phyloP scores from a whole-genome alignment of 2,329 filamentous ascomycete genomes.

The Fusarium buharicum region DNA sequence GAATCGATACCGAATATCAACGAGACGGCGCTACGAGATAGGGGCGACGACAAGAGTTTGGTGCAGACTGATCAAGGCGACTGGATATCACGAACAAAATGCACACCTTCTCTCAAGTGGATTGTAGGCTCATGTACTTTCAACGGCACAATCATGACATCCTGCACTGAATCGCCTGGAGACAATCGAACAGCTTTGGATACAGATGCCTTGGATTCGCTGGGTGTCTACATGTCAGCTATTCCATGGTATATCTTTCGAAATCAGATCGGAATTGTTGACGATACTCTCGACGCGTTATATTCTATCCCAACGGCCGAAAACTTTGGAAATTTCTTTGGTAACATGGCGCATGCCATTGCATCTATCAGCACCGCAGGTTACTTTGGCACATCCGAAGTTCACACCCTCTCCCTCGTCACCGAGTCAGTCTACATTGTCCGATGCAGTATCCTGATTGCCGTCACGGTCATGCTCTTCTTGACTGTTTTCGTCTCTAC shows the following conservation, averaged over 20 bases:
- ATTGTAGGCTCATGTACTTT: slow-evolving; percentile 32
- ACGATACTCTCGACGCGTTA: slow-evolving; percentile 31
- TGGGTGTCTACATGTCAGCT: slow-evolving; percentile 35
- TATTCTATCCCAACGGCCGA: slow-evolving; percentile 37
- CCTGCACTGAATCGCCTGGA: not conserved
- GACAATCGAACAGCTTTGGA: slow-evolving; percentile 29
- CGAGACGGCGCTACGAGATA: slow-evolving; percentile 17
- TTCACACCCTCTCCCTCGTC: slow-evolving; percentile 12
- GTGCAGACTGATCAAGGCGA: slow-evolving; percentile 26
- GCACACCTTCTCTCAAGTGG: slow-evolving; percentile 31
- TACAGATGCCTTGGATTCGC: slow-evolving; percentile 21
- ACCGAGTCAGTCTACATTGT: slow-evolving; percentile 34
- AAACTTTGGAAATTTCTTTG: slow-evolving; percentile 36
- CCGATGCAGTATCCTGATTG: slow-evolving; percentile 33
- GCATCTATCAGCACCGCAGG: slow-evolving; percentile 36
- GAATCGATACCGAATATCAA: slow-evolving; percentile 32
- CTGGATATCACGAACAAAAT: slow-evolving; percentile 36
- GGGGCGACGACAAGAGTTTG: slow-evolving; percentile 28
- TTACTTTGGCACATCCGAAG: slow-evolving; percentile 34
- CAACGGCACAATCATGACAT: slow-evolving; percentile 35
- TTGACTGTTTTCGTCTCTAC: slow-evolving; percentile 23
- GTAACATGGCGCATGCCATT: slow-evolving; percentile 38
- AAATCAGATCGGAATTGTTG: slow-evolving; percentile 26
- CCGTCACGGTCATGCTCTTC: slow-evolving; percentile 25
- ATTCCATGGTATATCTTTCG: slow-evolving; percentile 40